Evolutionary conservation across 768 basidiomycete species (phyloP), one percentile per base, ranked within the genome.

Genomic region (Macrolepiota albuminosa): DNA sequence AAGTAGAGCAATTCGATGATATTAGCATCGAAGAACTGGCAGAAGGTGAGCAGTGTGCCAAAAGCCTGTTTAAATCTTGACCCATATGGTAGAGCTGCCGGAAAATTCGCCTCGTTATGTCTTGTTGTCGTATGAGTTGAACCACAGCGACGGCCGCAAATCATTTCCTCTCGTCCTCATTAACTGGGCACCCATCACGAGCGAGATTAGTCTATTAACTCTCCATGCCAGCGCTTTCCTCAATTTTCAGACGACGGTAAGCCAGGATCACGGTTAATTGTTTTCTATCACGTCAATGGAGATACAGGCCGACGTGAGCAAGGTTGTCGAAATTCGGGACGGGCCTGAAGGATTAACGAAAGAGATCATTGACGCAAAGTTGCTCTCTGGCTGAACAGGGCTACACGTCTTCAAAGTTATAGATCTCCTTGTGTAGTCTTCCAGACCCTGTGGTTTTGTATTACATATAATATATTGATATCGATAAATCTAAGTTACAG

Each of bases 71-170:
- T 33, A 54, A 36, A 56, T 24, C 16, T 58, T 61, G 24, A 57
- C 26, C 21, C 57, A 31, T 42, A 33, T 47, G 58, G 29, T 66
- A 95, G 95, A 95, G 70, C 79, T 96, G 11, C 95, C 95, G 0
- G 92, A 89, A 74, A 89, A 88, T 68, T 82, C 89, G 8, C 94
- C 94, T 6, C 83, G 95, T 66, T 95, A 91, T 70, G 86, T 96
- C 50, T 72, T 95, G 29, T 79, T 95, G 49, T 93, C 91, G 10
- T 88, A 95, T 67, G 89, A 91, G 68, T 81, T 94, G 39, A 79
- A 80, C 54, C 91, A 95, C 70, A 70, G 70, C 9, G 94, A 96
- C 67, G 94, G 93, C 3, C 80, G 95, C 50, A 90, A 80, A 61
- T 94, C 91, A 1, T 91, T 87, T 65, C 94, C 94, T 2, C 77